Evolutionary conservation across 1,284 basidiomycete species (phyloP).

Genomic region (Pholiota adiposa): DNA sequence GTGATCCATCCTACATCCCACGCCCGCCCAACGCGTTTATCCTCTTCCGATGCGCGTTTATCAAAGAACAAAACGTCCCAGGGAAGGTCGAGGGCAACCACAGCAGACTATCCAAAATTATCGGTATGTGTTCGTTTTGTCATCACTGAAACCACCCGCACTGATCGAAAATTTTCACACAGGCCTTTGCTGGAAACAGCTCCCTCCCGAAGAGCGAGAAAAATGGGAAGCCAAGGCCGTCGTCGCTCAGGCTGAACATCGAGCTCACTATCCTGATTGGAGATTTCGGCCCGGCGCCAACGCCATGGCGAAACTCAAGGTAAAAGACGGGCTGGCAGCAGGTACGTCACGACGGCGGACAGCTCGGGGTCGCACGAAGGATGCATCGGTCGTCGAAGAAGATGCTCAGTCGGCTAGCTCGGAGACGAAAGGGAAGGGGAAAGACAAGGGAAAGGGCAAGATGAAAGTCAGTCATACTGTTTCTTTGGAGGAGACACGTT

Average conservation of each 20-base stretch:
- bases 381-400: conserved; percentile 13
- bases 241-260: conserved; percentile 77
- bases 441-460: conserved; percentile 23
- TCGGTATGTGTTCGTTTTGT: conserved; percentile 38
- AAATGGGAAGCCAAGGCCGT: conserved; percentile 79
- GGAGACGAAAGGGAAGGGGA: conserved; percentile 39
- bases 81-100: conserved; percentile 80
- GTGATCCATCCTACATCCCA: conserved; percentile 69
- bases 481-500: conserved; percentile 51
- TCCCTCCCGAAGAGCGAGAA: conserved; percentile 54
- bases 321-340: conserved; percentile 33
- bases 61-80: conserved; percentile 76
- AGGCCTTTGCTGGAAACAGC: conserved; percentile 39
- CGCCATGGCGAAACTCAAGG: conserved; percentile 49
- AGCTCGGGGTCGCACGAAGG: conserved; percentile 24
- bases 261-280: conserved; percentile 78
- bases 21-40: conserved; percentile 96
- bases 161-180: conserved; percentile 12
- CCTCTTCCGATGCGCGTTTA: conserved; percentile 90
- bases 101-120: conserved; percentile 71
- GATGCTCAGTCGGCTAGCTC: conserved; percentile 34
- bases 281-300: conserved; percentile 69
- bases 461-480: conserved; percentile 25
- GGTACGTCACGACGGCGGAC: conserved; percentile 38
- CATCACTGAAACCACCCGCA: conserved; percentile 3